phyloP scores from a whole-genome alignment of 2,329 filamentous ascomycete genomes.

The Aspergillus spinulosporus region DNA sequence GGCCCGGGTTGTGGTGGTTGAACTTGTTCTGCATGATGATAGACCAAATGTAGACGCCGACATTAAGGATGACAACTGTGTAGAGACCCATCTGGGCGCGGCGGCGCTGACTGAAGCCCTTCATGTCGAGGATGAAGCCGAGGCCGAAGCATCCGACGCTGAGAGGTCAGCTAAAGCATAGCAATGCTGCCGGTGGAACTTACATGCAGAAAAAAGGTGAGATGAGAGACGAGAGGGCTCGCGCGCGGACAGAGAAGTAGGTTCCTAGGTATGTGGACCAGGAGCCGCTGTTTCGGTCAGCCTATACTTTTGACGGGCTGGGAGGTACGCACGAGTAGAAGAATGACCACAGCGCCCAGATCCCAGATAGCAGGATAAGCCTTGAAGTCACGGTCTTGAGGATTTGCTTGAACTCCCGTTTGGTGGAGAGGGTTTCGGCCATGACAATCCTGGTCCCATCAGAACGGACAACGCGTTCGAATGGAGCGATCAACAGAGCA shows the following conservation, averaged over 20 bases:
- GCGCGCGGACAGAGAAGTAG: constrained; percentile 48
- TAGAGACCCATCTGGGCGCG: constrained; percentile 50
- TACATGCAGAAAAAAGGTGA: constrained; percentile 54
- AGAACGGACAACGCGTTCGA: constrained; percentile 48
- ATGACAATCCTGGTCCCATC: constrained; percentile 48
- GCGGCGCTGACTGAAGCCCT: constrained; percentile 44
- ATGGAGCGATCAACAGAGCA: constrained; percentile 49
- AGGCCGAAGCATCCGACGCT: constrained; percentile 52
- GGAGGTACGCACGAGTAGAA: constrained; percentile 39
- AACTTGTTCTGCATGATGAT: constrained; percentile 51
- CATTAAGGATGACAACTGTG: constrained; percentile 47
- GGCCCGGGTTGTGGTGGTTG: constrained; percentile 40
- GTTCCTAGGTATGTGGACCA: constrained; percentile 50
- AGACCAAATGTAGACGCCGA: constrained; percentile 53
- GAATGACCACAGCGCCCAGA: constrained; percentile 52
- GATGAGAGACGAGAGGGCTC: constrained; percentile 48
- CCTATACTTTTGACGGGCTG: background rate
- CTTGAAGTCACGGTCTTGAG: constrained; percentile 41
- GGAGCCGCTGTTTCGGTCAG: constrained; percentile 37
- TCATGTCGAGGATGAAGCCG: constrained; percentile 49
- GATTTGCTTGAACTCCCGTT: constrained; percentile 45
- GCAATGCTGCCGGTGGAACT: constrained; percentile 17
- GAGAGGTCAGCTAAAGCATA: background rate
- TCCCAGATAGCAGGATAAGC: constrained; percentile 41
- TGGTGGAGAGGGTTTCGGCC: constrained; percentile 43